Base-by-base conservation (phyloP, 768 basidiomycete species). In the Lentinula raphanica region DNA sequence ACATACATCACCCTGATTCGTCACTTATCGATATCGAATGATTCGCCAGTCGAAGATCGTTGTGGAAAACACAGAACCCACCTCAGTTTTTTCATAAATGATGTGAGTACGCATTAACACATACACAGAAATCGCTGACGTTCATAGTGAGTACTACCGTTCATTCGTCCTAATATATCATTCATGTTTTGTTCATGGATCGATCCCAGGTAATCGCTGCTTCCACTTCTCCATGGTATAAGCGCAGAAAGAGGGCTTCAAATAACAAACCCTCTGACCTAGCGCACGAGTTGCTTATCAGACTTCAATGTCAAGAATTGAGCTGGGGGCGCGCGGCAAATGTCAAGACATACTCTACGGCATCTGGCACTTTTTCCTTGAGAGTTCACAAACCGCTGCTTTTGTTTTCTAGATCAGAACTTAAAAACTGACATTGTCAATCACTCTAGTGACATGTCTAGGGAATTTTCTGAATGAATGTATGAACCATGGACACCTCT, bases 331-430 rank as follows among this genome's bases (percentile, higher is more conserved):
- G 15, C 8, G 31, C 48, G 31, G 49, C 29, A 32, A n/a, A 11
- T 39, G 51, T 53, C 51, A 53, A 23, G 27, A 48, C 27, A 28
- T 48, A 48, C 46, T 27, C 51, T n/a, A 53, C 51, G 23, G 35
- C 51, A 53, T 53, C 36, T 53, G 51, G 51, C 36, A 27, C 21
- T 23, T 53, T n/a, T 53, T 35, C 32, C 36, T 39, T 4, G 7
- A 51, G 19, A 50, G 49, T 31, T 12, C 44, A 19, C 19, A 28
- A 48, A 50, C 5, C 19, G 31, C 31, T 32, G 29, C 29, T 50
- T 4, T n/a, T n/a, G n/a, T n/a, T 32, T 50, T 38, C 51, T 36
- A 35, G 36, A 53, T 53, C 51, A 53, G 51, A 53, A 53, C 17
- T 29, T 15, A 35, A 32, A 32, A 53, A 13, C 31, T 32, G 51